Percentiles rank a stretch among this genome's conserved stretches.
These are phyloP conservation scores for Theobroma grandiflorum DNA, from an alignment of 441 rosid genomes.

Conservation along the genomic window DNA sequence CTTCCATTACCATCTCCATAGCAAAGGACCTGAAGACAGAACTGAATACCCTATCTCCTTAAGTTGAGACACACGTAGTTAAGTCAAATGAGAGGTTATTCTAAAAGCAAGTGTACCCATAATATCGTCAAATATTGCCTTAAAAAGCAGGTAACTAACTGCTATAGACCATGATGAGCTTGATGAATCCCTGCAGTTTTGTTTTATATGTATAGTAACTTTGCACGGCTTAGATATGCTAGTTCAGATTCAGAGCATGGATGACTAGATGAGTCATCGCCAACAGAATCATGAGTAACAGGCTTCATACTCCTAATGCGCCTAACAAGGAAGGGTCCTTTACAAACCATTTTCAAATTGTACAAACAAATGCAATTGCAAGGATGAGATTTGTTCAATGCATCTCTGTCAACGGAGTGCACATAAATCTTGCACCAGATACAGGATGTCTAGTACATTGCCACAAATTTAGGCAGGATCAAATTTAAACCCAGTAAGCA, in stretches of 20 bases:
- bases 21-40: neutral
- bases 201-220: neutral
- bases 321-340: neutral
- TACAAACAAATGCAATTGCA: slow-evolving; percentile 7
- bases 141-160: neutral
- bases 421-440: neutral
- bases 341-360: neutral
- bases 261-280: neutral
- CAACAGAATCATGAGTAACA: neutral
- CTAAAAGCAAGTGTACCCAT: neutral
- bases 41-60: neutral
- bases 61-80: neutral
- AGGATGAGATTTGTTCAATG: neutral
- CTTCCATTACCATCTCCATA: neutral
- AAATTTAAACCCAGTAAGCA: too few species aligned
- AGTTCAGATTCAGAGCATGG: neutral
- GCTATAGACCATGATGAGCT: neutral
- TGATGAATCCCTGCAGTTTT: neutral
- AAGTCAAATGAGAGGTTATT: neutral
- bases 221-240: neutral
- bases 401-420: neutral
- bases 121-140: neutral
- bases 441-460: too few species aligned
- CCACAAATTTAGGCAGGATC: too few species aligned
- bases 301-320: neutral